Conservation (phyloP, 352 stramenopile genomes). For the Globisporangium sylvaticum region DNA sequence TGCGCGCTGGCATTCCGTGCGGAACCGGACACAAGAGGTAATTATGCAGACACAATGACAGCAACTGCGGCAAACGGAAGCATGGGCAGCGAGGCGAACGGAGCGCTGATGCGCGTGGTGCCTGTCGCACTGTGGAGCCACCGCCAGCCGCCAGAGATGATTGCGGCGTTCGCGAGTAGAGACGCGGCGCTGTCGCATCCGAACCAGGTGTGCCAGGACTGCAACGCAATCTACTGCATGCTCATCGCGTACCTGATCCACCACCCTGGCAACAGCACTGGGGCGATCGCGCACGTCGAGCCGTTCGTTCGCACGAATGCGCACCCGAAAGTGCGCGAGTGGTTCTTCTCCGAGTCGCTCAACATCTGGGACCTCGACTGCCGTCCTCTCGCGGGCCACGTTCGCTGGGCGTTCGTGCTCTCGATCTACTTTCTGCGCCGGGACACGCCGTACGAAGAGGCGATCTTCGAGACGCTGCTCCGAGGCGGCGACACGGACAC, state of each 20-base stretch:
- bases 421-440: slow-evolving; percentile 41
- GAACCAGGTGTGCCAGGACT: slow-evolving; percentile 49
- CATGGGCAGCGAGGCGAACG: slow-evolving; percentile 43
- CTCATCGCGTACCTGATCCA: slow-evolving; percentile 42
- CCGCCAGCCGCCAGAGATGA: slow-evolving; percentile 21
- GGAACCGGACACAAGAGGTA: slow-evolving; percentile 10
- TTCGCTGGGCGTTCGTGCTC: slow-evolving; percentile 48
- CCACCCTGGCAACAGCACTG: slow-evolving; percentile 28
- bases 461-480: slow-evolving; percentile 43
- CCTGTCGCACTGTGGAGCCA: slow-evolving; percentile 41
- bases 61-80: slow-evolving; percentile 11
- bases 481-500: slow-evolving; percentile 59
- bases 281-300: slow-evolving; percentile 33
- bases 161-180: slow-evolving; percentile 25
- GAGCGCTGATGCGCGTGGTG: slow-evolving; percentile 48
- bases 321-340: slow-evolving; percentile 26
- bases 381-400: slow-evolving; percentile 31
- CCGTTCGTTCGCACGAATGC: slow-evolving; percentile 29
- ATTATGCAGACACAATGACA: slow-evolving; percentile 15
- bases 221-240: slow-evolving; percentile 56
- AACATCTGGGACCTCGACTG: slow-evolving; percentile 31
- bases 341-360: slow-evolving; percentile 48
- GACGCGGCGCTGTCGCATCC: slow-evolving; percentile 53
- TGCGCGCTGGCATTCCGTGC: slow-evolving; percentile 37
- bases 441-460: slow-evolving; percentile 36